Base-by-base conservation (phyloP, 2,329 filamentous ascomycete genomes). In the Fusarium tanahbumbuense region DNA sequence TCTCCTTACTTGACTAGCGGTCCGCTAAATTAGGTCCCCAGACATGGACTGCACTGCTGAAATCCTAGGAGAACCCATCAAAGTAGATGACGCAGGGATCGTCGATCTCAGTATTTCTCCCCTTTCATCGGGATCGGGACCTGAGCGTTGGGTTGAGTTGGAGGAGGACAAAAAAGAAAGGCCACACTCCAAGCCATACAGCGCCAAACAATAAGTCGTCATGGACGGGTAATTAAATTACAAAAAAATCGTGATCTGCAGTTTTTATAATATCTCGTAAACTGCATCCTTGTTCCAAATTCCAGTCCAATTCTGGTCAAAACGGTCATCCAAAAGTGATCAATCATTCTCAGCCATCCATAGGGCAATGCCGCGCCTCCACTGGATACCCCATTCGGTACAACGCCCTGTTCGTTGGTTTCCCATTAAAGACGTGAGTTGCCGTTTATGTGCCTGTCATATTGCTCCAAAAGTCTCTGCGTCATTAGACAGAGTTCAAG, bases 71-170 rank as follows among this genome's bases (percentile, higher is more conserved):
- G 23, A 40, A 20, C 11, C 10, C 3, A 11, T 27, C 22, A 27
- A 52, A 53, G n/a, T 2, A 16, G 42, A 57, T 60, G 57, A 60
- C 57, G 57, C 42, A 47, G 18, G 30, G 42, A 60, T 57, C 52
- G 44, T 53, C 57, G 57, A 60, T 60, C 32, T 18, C 18, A 20
- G 34, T 27, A 1, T 12, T 18, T 48, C 11, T 42, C 57, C 34
- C 52, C 57, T 57, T 45, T 47, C 32, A 27, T 56, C 25, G 50
- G 42, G 52, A 60, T 60, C 57, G 57, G 49, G 57, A 37, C 57
- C 52, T 60, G 57, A 60, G 50, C 52, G 52, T 25, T 56, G 50
- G 32, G 40, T 41, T 16, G 22, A 44, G 18, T n/a, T 53, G 22
- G 10, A 13, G 22, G 22, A 25, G 27, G 34, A 37, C 34, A 37